Evolutionary conservation across 441 rosid species (phyloP), one percentile per base, ranked within the genome.

Genomic region (Adansonia rubrostipa): DNA sequence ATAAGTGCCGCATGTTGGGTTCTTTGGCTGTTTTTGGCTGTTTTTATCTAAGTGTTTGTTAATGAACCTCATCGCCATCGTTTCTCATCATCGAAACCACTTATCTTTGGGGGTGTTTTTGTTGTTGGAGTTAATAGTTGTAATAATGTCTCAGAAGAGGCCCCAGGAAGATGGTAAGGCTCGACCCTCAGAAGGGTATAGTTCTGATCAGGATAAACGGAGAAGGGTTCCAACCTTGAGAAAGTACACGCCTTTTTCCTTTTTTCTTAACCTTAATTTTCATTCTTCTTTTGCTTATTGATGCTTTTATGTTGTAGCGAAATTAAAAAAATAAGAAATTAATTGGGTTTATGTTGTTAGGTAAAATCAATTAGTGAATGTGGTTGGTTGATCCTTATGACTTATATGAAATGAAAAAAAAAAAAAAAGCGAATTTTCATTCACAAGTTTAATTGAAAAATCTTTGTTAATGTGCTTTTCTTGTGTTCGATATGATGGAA

Each of bases 121-220:
- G 66, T 45, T 80, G 60, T 28, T 56, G 68, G 65, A 75, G 62
- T 83, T 65, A 9, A 75, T 42, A 42, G 71, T 79, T 75, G 90
- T 90, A 63, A 81, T 77, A 78, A 92, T 92, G 98, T 87, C 98
- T 54, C 94, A 92, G 73, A 94, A 94, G 87, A 91, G 98, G 80
- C 95, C 90, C 51, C 87, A 87, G 64, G 98, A 94, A 10, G 91
- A 89, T 28, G 87, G 86, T 3, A 93, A 88, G 85, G 80, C 83
- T 77, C 89, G 84, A 51, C 40, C 76, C 7, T 48, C 83, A 0
- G 90, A 90, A 28, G 91, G 85, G 53, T 77, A 73, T 69, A 77
- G 76, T 78, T 86, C 85, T 0, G 94, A 89, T 58, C 76, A 73
- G 53, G 94, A 90, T 77, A 94, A 94, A 87, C 92, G 92, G 76